phyloP scores from a whole-genome alignment of 1,284 basidiomycete species.

The Pterulicium gracile region DNA sequence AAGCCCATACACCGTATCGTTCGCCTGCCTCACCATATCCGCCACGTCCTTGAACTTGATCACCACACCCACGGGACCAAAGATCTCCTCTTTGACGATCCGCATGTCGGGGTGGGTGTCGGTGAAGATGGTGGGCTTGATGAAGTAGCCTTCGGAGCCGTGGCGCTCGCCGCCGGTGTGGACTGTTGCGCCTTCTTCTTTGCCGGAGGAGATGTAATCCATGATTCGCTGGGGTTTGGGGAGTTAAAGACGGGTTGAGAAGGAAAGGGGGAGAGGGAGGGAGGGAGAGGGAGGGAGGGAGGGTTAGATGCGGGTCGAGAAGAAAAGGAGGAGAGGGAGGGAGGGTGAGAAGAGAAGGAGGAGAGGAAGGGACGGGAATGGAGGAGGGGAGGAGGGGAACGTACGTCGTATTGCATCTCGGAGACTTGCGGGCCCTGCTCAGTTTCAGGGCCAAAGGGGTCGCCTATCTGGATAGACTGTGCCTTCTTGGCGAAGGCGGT shows the following conservation, averaged over 20 bases:
- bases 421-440: conserved; percentile 90
- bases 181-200: conserved; percentile 75
- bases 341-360: not conserved
- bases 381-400: conserved; percentile 8
- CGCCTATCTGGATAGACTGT: conserved; percentile 54
- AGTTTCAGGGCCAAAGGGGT: conserved; percentile 65
- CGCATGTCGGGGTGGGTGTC: conserved; percentile 70
- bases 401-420: conserved; percentile 53
- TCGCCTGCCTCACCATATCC: conserved; percentile 72
- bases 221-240: conserved; percentile 73
- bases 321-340: not conserved
- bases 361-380: not conserved
- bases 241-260: too few relatives aligned
- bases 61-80: conserved; percentile 74
- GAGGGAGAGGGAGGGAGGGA: not conserved
- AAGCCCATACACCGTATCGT: conserved; percentile 82
- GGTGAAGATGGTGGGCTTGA: conserved; percentile 82
- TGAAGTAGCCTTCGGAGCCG: conserved; percentile 68
- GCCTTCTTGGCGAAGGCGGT: conserved; percentile 47
- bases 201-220: conserved; percentile 82
- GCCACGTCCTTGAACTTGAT: conserved; percentile 63
- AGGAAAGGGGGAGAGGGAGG: not conserved
- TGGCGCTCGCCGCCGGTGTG: conserved; percentile 67
- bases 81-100: conserved; percentile 89
- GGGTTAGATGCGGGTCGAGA: not conserved